These are phyloP conservation scores for Annulohypoxylon moriforme DNA, from an alignment of 495 filamentous ascomycete genomes.

Conservation along the genomic window DNA sequence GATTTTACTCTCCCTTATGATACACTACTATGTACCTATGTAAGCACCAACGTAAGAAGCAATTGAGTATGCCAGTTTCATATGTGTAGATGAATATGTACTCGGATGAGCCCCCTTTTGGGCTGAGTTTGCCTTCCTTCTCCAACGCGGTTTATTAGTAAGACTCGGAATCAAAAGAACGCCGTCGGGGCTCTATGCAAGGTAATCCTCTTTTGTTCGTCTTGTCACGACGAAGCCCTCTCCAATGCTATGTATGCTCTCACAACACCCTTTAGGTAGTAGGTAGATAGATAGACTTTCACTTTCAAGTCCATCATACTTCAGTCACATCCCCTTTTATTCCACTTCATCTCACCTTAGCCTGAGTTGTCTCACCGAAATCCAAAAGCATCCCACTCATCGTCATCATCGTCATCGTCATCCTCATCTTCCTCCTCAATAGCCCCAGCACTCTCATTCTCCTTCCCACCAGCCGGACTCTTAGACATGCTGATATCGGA, in stretches of 20 bases:
- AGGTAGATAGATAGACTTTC: background rate
- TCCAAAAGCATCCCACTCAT: slow-evolving; percentile 77
- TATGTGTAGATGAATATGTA: slow-evolving; percentile 10
- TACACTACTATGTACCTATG: slow-evolving; percentile 24
- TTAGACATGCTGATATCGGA: slow-evolving; percentile 34
- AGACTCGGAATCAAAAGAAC: background rate
- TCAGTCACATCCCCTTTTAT: background rate
- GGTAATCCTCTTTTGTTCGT: slow-evolving; percentile 7
- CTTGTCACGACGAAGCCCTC: background rate
- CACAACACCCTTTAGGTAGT: too few relatives aligned
- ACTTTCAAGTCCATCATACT: background rate
- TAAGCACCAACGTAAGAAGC: slow-evolving; percentile 23
- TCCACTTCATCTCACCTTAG: background rate
- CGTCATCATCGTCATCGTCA: slow-evolving; percentile 67
- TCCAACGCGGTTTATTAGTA: background rate
- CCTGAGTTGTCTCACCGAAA: slow-evolving; percentile 56
- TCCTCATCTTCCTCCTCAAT: slow-evolving; percentile 52
- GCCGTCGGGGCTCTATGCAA: slow-evolving; percentile 23
- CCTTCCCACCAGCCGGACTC: slow-evolving; percentile 26
- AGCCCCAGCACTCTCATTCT: slow-evolving; percentile 38
- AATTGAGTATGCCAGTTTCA: slow-evolving; percentile 15
- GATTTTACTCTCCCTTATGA: slow-evolving; percentile 12
- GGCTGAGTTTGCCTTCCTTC: background rate
- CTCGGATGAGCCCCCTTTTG: background rate
- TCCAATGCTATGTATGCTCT: background rate